These are phyloP conservation scores for Inonotus hispidus DNA, from an alignment of 1,284 basidiomycete genomes.

Conservation along the genomic window DNA sequence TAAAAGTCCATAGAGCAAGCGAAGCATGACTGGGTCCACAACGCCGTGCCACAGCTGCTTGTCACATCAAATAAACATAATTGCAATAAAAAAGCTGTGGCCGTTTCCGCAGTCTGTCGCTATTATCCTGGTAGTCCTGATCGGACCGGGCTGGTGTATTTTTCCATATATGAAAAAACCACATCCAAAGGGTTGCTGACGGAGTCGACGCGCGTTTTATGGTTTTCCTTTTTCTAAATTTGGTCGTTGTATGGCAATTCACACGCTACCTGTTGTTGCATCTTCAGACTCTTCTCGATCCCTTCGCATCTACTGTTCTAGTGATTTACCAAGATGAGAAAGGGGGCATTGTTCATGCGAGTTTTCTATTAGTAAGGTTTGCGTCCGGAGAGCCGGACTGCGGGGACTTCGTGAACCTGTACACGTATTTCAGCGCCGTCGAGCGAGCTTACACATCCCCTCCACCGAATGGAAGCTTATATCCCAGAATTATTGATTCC, in stretches of 20 bases:
- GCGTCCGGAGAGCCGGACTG: background rate
- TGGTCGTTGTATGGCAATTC: background rate
- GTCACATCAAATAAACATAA: background rate
- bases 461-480: background rate
- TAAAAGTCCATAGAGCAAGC: slow-evolving; percentile 1
- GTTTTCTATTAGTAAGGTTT: background rate
- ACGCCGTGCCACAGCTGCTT: background rate
- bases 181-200: background rate
- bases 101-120: background rate
- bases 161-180: background rate
- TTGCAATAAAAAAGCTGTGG: background rate
- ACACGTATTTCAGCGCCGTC: background rate
- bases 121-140: background rate
- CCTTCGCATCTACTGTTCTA: background rate
- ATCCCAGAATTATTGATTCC: background rate
- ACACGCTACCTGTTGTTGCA: background rate
- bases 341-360: background rate
- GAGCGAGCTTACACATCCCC: background rate
- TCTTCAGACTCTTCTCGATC: slow-evolving; percentile 1
- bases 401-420: background rate
- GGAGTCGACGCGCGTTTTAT: background rate
- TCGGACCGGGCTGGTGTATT: background rate
- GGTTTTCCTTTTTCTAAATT: slow-evolving; percentile 5
- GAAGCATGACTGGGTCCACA: background rate
- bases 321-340: slow-evolving; percentile 3